Base-by-base conservation (phyloP, 2,329 filamentous ascomycete species). In the Colletotrichum caudatum region DNA sequence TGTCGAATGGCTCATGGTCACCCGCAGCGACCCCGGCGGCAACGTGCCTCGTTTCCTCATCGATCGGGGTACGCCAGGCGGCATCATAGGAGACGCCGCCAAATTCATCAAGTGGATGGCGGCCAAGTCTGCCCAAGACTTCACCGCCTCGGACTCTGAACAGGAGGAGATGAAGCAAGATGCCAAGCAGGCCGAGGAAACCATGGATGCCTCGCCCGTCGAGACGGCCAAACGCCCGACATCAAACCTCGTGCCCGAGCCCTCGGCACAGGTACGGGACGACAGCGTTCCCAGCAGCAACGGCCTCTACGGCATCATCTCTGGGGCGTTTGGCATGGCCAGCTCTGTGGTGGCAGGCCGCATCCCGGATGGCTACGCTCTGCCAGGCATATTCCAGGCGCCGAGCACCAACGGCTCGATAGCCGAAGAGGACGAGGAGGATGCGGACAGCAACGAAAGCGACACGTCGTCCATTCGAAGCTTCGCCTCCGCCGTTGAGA, bases 1-100 rank as follows among this genome's bases (percentile, higher is more conserved):
- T 35, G 79, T 97, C 1, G 94, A 97, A 80, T 97, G 94, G 94
- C 88, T 96, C 72, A 97, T 97, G 94, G 90, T 97, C 23, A 97
- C 94, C 1, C 87, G 94, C 60, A 95, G 93, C 79, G 94, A 97
- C 76, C 94, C 94, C 3, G 94, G 94, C 14, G 94, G 94, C 64
- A 95, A 90, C 71, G 94, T 97, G 23, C 94, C 94, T 1, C 88
- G 93, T 18, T 97, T 96, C 82, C 91, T 97, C 87, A 93, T 97
- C n/a, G 94, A 97, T 77, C 91, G 93, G 78, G 93, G 93, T 39
- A 97, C 94, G 0, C 94, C 94, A 0, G 90, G 87, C 14, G 93
- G 93, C 46, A 96, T 97, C 76, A 88, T 94, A 35, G 86, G 86
- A 53, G 94, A 97, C 79, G 92, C 94, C 0, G 87, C 88, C 64